phyloP scores from a whole-genome alignment of 495 filamentous ascomycete species.

The Xylaria grammica region DNA sequence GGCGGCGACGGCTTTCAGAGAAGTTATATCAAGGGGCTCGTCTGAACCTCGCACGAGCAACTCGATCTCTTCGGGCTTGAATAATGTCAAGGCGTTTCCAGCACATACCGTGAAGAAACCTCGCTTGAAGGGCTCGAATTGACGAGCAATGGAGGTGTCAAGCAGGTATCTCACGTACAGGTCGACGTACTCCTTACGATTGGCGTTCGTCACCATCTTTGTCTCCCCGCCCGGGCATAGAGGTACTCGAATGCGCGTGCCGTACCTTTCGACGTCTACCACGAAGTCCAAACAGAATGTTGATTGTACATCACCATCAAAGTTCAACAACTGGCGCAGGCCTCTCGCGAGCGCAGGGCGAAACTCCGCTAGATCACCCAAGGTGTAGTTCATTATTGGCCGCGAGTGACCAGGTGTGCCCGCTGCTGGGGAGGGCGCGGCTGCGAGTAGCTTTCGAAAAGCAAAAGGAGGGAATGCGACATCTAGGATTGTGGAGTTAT shows the following conservation, averaged over 20 bases:
- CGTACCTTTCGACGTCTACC: conserved; percentile 78
- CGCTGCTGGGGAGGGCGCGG: conserved; percentile 62
- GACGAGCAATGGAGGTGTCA: conserved; percentile 76
- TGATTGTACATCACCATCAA: conserved; percentile 81
- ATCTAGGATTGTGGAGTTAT: conserved; percentile 95
- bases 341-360: conserved; percentile 79
- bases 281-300: conserved; percentile 88
- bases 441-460: conserved; percentile 84
- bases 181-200: conserved; percentile 87
- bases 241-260: conserved; percentile 65
- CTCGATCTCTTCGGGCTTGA: conserved; percentile 95
- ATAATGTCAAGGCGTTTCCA: conserved; percentile 86
- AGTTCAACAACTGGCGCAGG: conserved; percentile 77
- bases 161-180: conserved; percentile 82
- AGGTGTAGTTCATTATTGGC: conserved; percentile 68
- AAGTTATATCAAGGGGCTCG: conserved; percentile 77
- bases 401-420: conserved; percentile 61
- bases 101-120: conserved; percentile 94
- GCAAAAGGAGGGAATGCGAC: conserved; percentile 90
- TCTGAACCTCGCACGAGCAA: conserved; percentile 88
- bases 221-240: conserved; percentile 79
- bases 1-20: conserved; percentile 75
- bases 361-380: conserved; percentile 87
- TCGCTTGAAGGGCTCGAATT: conserved; percentile 95
- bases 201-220: conserved; percentile 80